phyloP scores from a whole-genome alignment of 768 basidiomycete genomes.

The Leccinum uliginosum region DNA sequence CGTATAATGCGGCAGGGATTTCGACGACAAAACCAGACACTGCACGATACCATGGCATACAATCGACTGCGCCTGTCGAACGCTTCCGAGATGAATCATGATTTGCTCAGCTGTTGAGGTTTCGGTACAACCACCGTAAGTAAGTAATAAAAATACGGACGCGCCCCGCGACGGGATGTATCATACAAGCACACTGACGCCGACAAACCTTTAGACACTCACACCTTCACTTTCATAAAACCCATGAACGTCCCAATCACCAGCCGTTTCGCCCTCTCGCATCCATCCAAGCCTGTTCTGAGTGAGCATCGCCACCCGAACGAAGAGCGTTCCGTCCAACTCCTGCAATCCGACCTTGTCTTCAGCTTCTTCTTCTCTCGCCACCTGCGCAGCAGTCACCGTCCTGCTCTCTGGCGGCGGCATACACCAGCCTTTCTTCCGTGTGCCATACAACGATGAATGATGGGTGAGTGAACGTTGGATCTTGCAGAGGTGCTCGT shows the following conservation, averaged over 20 bases:
- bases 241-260: conserved; percentile 21
- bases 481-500: conserved; percentile 49
- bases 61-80: too few relatives aligned
- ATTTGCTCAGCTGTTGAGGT: too few relatives aligned
- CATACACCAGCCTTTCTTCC: conserved; percentile 26
- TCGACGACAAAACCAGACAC: too few relatives aligned
- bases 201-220: not conserved
- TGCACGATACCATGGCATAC: too few relatives aligned
- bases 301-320: conserved; percentile 51
- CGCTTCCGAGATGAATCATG: too few relatives aligned
- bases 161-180: too few relatives aligned
- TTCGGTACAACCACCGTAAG: too few relatives aligned
- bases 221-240: conserved; percentile 8
- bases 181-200: conserved; percentile 21
- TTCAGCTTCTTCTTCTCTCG: conserved; percentile 22
- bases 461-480: conserved; percentile 48
- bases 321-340: conserved; percentile 63
- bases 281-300: conserved; percentile 38
- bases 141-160: too few relatives aligned
- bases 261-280: conserved; percentile 33
- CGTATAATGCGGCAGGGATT: too few relatives aligned
- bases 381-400: conserved; percentile 15
- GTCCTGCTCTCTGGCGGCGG: conserved; percentile 9
- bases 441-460: conserved; percentile 38
- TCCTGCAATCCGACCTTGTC: conserved; percentile 22